These are phyloP conservation scores for Cystobasidiaceae sp. DNA, from an alignment of 1,284 basidiomycete species.

Conservation along the genomic window DNA sequence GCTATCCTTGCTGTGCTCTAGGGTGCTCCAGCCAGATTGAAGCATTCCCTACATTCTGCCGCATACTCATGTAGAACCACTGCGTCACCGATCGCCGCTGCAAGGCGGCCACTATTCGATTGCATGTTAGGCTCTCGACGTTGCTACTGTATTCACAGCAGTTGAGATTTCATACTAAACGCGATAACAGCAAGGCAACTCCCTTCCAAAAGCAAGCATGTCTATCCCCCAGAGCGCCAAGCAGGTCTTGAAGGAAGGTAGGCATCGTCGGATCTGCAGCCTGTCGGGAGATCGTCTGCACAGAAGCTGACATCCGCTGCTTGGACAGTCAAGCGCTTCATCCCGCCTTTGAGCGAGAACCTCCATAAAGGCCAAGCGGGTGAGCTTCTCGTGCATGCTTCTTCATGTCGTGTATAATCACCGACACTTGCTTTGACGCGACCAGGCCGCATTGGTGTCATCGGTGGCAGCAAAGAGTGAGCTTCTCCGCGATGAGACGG, in stretches of 20 bases:
- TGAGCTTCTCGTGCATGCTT: slow-evolving; percentile 39
- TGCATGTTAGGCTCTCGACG: too few species aligned
- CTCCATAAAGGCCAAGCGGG: slow-evolving; percentile 96
- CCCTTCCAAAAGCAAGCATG: too few species aligned
- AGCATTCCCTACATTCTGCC: too few species aligned
- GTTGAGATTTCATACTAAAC: too few species aligned
- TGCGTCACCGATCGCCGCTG: too few species aligned
- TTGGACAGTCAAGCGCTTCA: slow-evolving; percentile 57
- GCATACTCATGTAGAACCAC: too few species aligned
- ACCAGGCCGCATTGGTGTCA: slow-evolving; percentile 77
- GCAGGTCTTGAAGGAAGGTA: background rate
- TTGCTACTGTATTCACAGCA: too few species aligned
- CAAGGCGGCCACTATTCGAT: too few species aligned
- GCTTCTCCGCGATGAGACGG: slow-evolving; percentile 35
- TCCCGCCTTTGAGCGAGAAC: slow-evolving; percentile 74
- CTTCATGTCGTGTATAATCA: background rate
- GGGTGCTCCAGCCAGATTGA: too few species aligned
- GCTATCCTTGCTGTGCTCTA: too few species aligned
- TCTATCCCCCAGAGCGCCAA: background rate
- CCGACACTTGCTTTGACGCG: background rate
- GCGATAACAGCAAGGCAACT: too few species aligned
- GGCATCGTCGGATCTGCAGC: background rate
- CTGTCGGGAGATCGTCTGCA: background rate
- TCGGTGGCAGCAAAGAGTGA: slow-evolving; percentile 88
- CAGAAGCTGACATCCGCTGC: background rate